phyloP scores from a whole-genome alignment of 345 rosid genomes.

The Xanthoceras sorbifolium region DNA sequence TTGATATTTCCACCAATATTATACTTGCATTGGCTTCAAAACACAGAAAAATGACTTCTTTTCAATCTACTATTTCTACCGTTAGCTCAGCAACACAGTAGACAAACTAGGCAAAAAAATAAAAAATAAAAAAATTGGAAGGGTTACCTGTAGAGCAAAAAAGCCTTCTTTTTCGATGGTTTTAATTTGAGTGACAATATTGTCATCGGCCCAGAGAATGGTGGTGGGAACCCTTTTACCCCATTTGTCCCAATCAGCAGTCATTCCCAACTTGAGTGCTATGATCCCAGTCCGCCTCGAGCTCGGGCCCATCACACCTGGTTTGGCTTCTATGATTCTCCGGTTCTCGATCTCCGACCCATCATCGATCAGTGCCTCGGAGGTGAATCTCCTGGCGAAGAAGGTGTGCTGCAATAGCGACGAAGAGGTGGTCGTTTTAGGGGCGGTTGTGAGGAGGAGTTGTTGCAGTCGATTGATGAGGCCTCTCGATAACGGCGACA shows the following conservation, averaged over 20 bases:
- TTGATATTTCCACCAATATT: too few relatives aligned
- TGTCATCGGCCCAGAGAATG: conserved; percentile 86
- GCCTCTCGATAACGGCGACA: conserved; percentile 74
- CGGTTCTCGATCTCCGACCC: conserved; percentile 31
- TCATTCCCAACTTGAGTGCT: conserved; percentile 91
- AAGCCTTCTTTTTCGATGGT: conserved; percentile 88
- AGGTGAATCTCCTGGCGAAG: conserved; percentile 40
- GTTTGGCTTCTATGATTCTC: conserved; percentile 60
- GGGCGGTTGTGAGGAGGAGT: conserved; percentile 30
- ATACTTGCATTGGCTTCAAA: neutral
- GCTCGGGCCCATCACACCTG: conserved; percentile 56
- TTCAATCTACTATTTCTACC: neutral
- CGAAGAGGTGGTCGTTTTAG: conserved; percentile 11
- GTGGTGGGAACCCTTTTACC: conserved; percentile 80
- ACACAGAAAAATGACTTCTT: neutral
- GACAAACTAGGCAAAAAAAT: too few relatives aligned
- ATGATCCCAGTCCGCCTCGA: conserved; percentile 85
- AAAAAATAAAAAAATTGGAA: neutral
- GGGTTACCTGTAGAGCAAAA: conserved; percentile 75
- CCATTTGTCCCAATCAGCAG: conserved; percentile 97
- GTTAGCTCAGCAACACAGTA: neutral
- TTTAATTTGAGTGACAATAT: conserved; percentile 92
- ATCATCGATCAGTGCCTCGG: conserved; percentile 39
- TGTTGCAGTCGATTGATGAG: conserved; percentile 60
- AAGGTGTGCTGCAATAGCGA: conserved; percentile 9